phyloP scores from a whole-genome alignment of 257 asterid species.

The Solanum bukasovii region DNA sequence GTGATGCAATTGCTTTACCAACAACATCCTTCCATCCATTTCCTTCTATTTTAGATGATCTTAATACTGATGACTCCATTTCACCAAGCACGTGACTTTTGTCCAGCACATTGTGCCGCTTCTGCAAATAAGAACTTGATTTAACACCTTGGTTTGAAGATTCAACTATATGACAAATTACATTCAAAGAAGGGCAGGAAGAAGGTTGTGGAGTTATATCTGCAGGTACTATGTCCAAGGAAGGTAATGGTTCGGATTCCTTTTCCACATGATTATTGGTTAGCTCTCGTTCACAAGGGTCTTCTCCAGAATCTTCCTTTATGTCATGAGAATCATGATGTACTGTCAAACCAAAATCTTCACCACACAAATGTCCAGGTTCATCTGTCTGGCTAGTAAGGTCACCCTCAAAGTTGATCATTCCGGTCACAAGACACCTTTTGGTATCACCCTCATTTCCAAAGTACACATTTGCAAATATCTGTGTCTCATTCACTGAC shows the following conservation, averaged over 20 bases:
- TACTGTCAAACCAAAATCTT: neutral
- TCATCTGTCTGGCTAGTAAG: neutral
- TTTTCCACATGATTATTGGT: conserved; percentile 21
- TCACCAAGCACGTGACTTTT: conserved; percentile 28
- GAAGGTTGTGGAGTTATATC: conserved; percentile 23
- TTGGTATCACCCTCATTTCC: conserved; percentile 29
- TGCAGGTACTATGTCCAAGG: conserved; percentile 30
- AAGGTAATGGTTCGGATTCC: conserved; percentile 23
- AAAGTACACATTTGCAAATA: conserved; percentile 56
- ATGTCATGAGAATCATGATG: neutral
- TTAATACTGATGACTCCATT: conserved; percentile 20
- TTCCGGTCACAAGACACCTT: conserved; percentile 29
- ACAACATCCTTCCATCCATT: conserved; percentile 40
- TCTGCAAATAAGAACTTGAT: conserved; percentile 39
- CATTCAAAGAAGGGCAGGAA: conserved; percentile 18
- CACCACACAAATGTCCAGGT: neutral
- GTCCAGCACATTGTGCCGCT: conserved; percentile 18
- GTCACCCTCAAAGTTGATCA: conserved; percentile 19
- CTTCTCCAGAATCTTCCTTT: conserved; percentile 10
- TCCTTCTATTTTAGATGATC: conserved; percentile 28
- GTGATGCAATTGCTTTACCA: conserved; percentile 45
- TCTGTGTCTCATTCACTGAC: conserved; percentile 41
- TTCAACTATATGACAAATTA: conserved; percentile 57
- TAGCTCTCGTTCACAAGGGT: conserved; percentile 28
- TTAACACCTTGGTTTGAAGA: conserved; percentile 60